A percentile compares a stretch with the other conserved stretches of the same genome.
Conservation (phyloP, 2,329 filamentous ascomycete species). For the Didymella glomerata region DNA sequence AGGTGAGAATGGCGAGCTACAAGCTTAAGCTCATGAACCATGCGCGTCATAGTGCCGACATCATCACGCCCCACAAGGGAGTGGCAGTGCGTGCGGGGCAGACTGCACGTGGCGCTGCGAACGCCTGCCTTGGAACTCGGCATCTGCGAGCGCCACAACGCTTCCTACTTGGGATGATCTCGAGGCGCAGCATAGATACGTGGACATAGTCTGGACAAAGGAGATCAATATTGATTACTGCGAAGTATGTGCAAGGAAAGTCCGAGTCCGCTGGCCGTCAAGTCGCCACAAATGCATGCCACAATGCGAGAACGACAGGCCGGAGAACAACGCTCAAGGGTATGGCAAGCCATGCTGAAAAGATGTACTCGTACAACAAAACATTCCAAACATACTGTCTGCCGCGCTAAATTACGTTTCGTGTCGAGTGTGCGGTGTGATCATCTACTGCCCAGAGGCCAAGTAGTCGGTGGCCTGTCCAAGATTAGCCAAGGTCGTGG, state of each 20-base stretch:
- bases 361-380: conserved; percentile 46
- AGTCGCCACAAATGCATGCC: conserved; percentile 26
- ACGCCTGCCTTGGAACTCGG: conserved; percentile 14
- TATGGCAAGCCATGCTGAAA: conserved; percentile 41
- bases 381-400: conserved; percentile 20
- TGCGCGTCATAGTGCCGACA: conserved; percentile 39
- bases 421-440: conserved; percentile 3
- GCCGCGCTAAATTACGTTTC: conserved; percentile 20
- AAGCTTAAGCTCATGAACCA: conserved; percentile 3
- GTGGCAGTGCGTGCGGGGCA: conserved; percentile 12
- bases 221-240: conserved; percentile 29
- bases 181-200: conserved; percentile 7
- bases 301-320: conserved; percentile 18
- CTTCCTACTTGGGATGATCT: neutral
- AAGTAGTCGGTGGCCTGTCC: conserved; percentile 48
- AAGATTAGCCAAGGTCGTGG: conserved; percentile 28
- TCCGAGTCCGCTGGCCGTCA: conserved; percentile 22
- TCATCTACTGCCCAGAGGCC: conserved; percentile 30
- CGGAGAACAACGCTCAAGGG: conserved; percentile 34
- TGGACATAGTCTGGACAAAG: conserved; percentile 6
- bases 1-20: neutral
- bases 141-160: conserved; percentile 3
- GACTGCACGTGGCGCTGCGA: conserved; percentile 16
- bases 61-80: conserved; percentile 12
- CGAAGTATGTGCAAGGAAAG: conserved; percentile 38